Conservation (phyloP, 116 monocot genomes). For the Zostera marina region DNA sequence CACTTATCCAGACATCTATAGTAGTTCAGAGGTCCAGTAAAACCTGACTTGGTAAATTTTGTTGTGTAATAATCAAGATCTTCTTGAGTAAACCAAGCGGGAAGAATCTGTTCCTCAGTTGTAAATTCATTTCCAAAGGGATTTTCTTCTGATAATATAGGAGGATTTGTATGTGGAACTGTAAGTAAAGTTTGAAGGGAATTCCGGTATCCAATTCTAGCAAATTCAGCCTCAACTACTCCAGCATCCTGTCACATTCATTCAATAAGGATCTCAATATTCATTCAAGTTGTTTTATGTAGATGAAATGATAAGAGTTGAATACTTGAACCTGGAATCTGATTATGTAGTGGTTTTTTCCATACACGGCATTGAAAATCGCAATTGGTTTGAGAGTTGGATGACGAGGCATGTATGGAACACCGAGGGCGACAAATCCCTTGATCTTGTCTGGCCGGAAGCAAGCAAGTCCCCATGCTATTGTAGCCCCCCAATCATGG, state of each 20-base stretch:
- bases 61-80: constrained; percentile 28
- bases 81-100: constrained; percentile 35
- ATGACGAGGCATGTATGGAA: constrained; percentile 24
- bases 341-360: constrained; percentile 43
- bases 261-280: background rate
- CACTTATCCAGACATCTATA: constrained; percentile 26
- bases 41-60: constrained; percentile 36
- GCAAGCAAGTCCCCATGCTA: background rate
- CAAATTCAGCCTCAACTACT: constrained; percentile 15
- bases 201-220: background rate
- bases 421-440: constrained; percentile 49
- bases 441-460: constrained; percentile 49
- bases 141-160: background rate
- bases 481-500: constrained; percentile 48
- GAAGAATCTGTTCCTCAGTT: constrained; percentile 5
- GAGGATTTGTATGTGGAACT: background rate
- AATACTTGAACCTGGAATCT: constrained; percentile 27
- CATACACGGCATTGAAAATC: constrained; percentile 14
- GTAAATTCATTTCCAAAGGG: background rate
- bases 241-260: constrained; percentile 15
- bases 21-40: constrained; percentile 31
- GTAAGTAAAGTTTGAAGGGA: background rate
- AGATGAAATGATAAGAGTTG: background rate
- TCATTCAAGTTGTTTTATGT: background rate
- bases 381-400: constrained; percentile 16